Base-by-base conservation (phyloP, 768 basidiomycete species). In the Russula olivacea region DNA sequence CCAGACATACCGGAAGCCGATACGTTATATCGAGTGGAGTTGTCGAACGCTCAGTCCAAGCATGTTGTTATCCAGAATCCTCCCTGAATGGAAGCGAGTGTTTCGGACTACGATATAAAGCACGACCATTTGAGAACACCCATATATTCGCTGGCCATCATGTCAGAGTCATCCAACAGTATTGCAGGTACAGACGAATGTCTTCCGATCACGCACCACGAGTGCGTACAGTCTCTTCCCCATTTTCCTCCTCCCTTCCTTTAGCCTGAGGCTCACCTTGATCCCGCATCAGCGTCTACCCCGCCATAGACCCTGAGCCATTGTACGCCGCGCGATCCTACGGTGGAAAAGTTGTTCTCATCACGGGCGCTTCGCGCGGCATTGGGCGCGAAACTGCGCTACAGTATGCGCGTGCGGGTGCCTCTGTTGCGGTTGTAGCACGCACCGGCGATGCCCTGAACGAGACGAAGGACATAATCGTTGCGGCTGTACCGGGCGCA, bases 361-460 rank as follows among this genome's bases (percentile, higher is more conserved):
- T 61, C 28, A 61, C 61, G 4, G 62, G 62, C 9, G 62, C 62
- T 15, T 63, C 58, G 12, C 52, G 58, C 21, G 62, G 58, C 19
- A 49, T 63, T n/a, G 62, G 62, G 14, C 57, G 56, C 40, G 63
- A 53, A 21, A 60, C 53, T 2, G 52, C 52, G 3, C 23, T 64
- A n/a, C 45, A 43, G 4, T 64, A 48, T 14, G 58, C 58, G 3
- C 58, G 58, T 0, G 63, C 58, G 0, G 63, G 63, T 2, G 63
- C 63, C 4, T 45, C 47, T 7, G 17, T 64, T 19, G 58, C 52
- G 2, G 17, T 60, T 14, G 36, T 54, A 3, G 57, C 63, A 4
- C 58, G 58, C 19, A 41, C 25, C 1, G 58, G 28, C 3, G 58
- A 38, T 14, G 30, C 52, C n/a, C 56, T 63, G 21, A 32, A 21